Evolutionary conservation across 768 basidiomycete species (phyloP).

Genomic region (Leucosporidium scottii): DNA sequence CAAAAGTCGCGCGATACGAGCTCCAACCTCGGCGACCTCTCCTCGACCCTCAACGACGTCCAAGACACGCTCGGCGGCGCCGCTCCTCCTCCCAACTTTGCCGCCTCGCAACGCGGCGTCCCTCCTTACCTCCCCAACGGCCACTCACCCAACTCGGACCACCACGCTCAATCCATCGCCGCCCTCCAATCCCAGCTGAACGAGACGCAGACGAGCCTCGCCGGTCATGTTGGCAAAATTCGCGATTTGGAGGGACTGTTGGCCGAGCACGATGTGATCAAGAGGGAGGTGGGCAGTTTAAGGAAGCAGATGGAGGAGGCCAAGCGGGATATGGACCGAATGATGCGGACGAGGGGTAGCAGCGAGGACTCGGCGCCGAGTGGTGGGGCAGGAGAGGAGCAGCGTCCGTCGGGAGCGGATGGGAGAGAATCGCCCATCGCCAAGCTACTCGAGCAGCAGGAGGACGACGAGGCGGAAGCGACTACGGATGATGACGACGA

Average conservation of each 20-base stretch:
- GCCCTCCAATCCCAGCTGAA: constrained; percentile 75
- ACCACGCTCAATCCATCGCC: constrained; percentile 45
- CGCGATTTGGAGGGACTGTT: constrained; percentile 68
- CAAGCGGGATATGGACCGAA: constrained; percentile 48
- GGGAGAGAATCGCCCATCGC: constrained; percentile 30
- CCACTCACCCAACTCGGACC: constrained; percentile 21
- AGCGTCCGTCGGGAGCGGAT: constrained; percentile 17
- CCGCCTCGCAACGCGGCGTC: constrained; percentile 25
- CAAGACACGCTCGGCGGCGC: constrained; percentile 82
- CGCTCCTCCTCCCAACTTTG: constrained; percentile 41
- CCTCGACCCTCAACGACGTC: constrained; percentile 76
- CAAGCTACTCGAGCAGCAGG: constrained; percentile 35
- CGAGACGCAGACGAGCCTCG: constrained; percentile 72
- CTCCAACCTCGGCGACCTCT: constrained; percentile 69
- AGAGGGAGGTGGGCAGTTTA: constrained; percentile 57
- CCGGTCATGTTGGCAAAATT: constrained; percentile 72
- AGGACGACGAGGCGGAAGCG: constrained; percentile 43
- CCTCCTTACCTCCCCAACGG: constrained; percentile 11
- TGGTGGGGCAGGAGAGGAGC: constrained; percentile 31
- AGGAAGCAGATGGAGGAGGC: constrained; percentile 53
- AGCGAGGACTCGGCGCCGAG: no score
- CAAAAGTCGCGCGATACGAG: constrained; percentile 92
- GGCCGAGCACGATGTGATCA: constrained; percentile 73
- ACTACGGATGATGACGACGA: constrained; percentile 46
- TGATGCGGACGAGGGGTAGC: constrained; percentile 40